Base-by-base conservation (phyloP, 2,329 filamentous ascomycete genomes). In the Boeremia lycopersici region DNA sequence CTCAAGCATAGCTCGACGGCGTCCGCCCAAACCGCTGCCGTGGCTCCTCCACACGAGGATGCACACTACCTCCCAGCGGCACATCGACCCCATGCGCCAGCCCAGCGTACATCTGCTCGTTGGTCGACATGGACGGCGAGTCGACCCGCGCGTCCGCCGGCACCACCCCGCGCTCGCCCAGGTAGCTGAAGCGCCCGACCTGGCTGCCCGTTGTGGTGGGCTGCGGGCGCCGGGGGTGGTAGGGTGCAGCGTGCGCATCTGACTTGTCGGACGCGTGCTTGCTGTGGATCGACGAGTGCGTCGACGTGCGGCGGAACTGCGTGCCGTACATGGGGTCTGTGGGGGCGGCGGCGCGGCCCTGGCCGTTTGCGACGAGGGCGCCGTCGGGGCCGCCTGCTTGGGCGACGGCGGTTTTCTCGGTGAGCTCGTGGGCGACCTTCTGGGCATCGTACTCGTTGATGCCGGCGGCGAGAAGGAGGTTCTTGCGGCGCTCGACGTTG, bases 401-500 rank as follows among this genome's bases (percentile, higher is more conserved):
- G 7, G 25, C 48, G 7, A 57, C 42, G 5, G 31, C 26, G 0
- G 43, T 48, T 23, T 62, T 60, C 9, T 62, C 59, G 2, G 57
- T 60, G 6, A 62, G 59, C n/a, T 62, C 59, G 2, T 49, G 40
- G 13, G 59, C 59, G 23, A 58, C 59, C n/a, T 56, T 54, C 23
- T 52, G 46, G 10, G 59, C 57, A 17, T 62, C 59, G 42, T 55
- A 57, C 19, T 62, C 59, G 26, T 62, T 62, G 48, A 62, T 62
- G 42, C 59, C 59, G 1, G 59, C 59, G 23, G 59, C 59, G n/a
- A 60, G 57, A 7, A 62, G 17, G 7, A 61, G 34, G 1, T 61
- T 56, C 41, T 57, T 57, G 19, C 52, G 55, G 45, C 49, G 50
- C 30, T 57, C 48, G 1, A 59, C 48, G 2, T 50, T 54, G 48